Evolutionary conservation across 129 eudicot genomes (phyloP).

Genomic region (Arctium lappa): DNA sequence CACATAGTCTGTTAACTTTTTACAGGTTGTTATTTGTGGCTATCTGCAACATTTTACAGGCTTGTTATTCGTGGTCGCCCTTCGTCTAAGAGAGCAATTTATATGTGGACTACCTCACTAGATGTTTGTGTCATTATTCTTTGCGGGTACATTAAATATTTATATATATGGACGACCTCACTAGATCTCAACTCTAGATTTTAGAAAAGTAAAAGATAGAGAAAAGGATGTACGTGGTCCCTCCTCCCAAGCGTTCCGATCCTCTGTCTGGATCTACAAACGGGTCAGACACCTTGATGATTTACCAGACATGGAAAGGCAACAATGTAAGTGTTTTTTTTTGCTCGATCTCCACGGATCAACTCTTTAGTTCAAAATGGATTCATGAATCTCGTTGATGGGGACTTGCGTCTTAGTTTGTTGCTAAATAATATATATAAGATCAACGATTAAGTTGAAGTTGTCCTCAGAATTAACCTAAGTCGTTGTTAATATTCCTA

Average conservation of each 20-base stretch:
- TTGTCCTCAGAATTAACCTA: background rate
- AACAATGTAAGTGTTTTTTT: slow-evolving; percentile 66
- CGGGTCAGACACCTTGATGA: slow-evolving; percentile 52
- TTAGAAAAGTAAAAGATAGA: slow-evolving; percentile 7
- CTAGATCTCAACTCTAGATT: slow-evolving; percentile 33
- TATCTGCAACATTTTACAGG: no score
- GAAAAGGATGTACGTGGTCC: slow-evolving; percentile 73
- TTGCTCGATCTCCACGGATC: slow-evolving; percentile 14
- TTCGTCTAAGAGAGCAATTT: no score
- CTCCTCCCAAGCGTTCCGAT: slow-evolving; percentile 81
- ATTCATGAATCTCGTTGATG: slow-evolving; percentile 11
- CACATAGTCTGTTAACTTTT: no score
- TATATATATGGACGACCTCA: no score
- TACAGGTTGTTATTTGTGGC: no score
- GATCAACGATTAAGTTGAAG: background rate
- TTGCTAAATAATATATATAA: background rate
- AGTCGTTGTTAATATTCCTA: background rate
- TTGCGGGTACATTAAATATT: no score
- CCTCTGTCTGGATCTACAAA: slow-evolving; percentile 54
- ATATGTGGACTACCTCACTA: no score
- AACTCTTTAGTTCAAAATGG: background rate
- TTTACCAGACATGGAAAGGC: slow-evolving; percentile 90
- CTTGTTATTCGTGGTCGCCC: no score
- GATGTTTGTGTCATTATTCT: no score
- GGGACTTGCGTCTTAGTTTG: background rate